Percentiles rank a stretch among this genome's conserved stretches.
These are phyloP conservation scores for Mycena alexandri DNA, from an alignment of 768 basidiomycete species.

Conservation along the genomic window DNA sequence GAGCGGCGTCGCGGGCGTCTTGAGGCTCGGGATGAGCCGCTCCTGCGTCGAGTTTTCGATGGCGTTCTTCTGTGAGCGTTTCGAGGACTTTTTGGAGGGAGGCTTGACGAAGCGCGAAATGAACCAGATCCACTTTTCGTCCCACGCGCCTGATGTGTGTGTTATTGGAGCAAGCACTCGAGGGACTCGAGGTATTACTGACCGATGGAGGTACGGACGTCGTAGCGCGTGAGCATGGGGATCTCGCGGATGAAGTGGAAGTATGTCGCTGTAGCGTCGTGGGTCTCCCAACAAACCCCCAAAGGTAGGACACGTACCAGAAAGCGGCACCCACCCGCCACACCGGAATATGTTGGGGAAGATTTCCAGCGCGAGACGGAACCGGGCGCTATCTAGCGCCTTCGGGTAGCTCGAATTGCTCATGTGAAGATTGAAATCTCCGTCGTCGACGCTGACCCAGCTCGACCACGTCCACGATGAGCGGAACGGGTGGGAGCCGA, in stretches of 20 bases:
- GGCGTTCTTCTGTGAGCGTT: constrained; percentile 36
- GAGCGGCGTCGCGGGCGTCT: constrained; percentile 30
- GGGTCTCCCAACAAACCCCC: background rate
- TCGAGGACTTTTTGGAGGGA: constrained; percentile 55
- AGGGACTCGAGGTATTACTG: no score
- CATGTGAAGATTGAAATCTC: constrained; percentile 80
- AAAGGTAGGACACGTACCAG: constrained; percentile 48
- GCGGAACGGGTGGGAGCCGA: constrained; percentile 71
- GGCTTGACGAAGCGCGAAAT: constrained; percentile 73
- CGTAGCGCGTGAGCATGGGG: constrained; percentile 58
- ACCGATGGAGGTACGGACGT: constrained; percentile 58
- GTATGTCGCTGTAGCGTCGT: constrained; percentile 53
- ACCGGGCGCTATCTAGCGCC: constrained; percentile 64
- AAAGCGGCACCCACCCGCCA: constrained; percentile 74
- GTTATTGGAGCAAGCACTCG: no score
- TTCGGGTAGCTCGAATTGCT: constrained; percentile 89
- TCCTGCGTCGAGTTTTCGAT: background rate
- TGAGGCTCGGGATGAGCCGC: constrained; percentile 15
- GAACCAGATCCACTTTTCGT: constrained; percentile 73
- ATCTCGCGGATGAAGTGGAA: constrained; percentile 65
- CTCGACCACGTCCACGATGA: constrained; percentile 53
- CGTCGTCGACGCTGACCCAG: constrained; percentile 76
- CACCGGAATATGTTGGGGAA: constrained; percentile 71
- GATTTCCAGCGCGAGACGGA: constrained; percentile 59
- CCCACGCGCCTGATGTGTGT: constrained; percentile 54